phyloP scores from a whole-genome alignment of 495 filamentous ascomycete genomes.

The Xylaria longipes region DNA sequence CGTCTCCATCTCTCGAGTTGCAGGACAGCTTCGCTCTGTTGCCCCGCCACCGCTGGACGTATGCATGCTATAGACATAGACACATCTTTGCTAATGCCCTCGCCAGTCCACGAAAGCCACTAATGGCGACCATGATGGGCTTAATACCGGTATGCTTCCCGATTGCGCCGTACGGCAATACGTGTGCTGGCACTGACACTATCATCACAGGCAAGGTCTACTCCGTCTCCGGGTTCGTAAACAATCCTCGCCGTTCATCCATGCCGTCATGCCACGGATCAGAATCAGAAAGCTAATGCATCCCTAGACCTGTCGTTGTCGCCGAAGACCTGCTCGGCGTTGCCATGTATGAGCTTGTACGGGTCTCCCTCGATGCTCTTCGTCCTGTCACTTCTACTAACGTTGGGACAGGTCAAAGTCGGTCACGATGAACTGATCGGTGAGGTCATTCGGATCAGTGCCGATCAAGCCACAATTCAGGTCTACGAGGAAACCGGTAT shows the following conservation, averaged over 20 bases:
- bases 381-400: slow-evolving; percentile 31
- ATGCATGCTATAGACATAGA: neutral
- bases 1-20: slow-evolving; percentile 1
- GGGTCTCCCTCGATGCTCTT: slow-evolving; percentile 30
- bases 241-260: slow-evolving; percentile 19
- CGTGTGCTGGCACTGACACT: slow-evolving; percentile 31
- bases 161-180: neutral
- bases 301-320: slow-evolving; percentile 84
- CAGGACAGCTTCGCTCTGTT: slow-evolving; percentile 13
- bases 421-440: slow-evolving; percentile 89
- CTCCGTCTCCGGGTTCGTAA: slow-evolving; percentile 77
- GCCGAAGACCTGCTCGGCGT: slow-evolving; percentile 98
- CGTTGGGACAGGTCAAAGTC: slow-evolving; percentile 70
- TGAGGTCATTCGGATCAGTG: slow-evolving; percentile 97
- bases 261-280: neutral
- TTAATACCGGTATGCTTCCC: slow-evolving; percentile 43
- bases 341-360: slow-evolving; percentile 99
- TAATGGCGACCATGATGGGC: slow-evolving; percentile 48
- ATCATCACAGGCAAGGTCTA: slow-evolving; percentile 69
- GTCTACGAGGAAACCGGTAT: slow-evolving; percentile 98
- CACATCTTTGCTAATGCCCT: slow-evolving; percentile 12
- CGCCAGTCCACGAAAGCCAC: slow-evolving; percentile 40
- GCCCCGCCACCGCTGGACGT: slow-evolving; percentile 18
- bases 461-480: slow-evolving; percentile 94
- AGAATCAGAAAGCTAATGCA: slow-evolving; percentile 32